A percentile compares a stretch with the other conserved stretches of the same genome.
Conservation (phyloP, 148 eudicot genomes). For the Vaccinium macrocarpon region DNA sequence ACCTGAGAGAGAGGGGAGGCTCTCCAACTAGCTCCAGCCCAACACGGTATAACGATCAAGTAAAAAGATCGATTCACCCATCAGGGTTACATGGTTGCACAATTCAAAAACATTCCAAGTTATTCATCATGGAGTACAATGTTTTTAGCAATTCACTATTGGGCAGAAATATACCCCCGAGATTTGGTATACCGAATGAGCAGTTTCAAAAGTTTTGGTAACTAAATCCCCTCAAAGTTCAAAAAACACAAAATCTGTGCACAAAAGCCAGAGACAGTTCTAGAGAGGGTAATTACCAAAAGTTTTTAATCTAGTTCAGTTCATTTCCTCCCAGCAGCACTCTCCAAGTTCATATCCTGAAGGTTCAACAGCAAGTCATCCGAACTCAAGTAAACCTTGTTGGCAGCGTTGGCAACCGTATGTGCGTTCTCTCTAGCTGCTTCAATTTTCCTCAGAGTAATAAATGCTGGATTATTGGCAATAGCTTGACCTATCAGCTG, state of each 20-base stretch:
- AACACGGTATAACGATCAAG: no score
- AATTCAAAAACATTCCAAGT: not conserved
- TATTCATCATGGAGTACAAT: not conserved
- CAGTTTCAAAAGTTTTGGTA: not conserved
- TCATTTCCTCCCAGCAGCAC: no score
- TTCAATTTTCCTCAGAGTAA: slow-evolving; percentile 81
- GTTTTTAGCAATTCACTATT: not conserved
- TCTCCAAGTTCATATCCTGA: slow-evolving; percentile 42
- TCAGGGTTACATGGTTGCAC: not conserved
- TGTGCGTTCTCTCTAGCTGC: slow-evolving; percentile 83
- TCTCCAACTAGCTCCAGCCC: no score
- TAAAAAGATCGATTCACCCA: no score
- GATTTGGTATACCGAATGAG: not conserved
- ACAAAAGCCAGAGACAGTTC: not conserved
- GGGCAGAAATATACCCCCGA: not conserved
- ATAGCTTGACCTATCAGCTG: slow-evolving; percentile 91
- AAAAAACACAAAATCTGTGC: not conserved
- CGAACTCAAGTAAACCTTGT: slow-evolving; percentile 70
- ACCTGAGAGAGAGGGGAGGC: no score
- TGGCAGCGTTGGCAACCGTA: slow-evolving; percentile 52
- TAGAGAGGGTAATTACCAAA: not conserved
- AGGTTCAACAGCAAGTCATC: slow-evolving; percentile 82
- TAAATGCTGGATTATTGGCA: slow-evolving; percentile 88
- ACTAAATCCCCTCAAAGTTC: not conserved
- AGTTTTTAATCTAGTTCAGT: not conserved